These are phyloP conservation scores for Bipolaris oryzae DNA, from an alignment of 2,329 filamentous ascomycete species.

Conservation along the genomic window DNA sequence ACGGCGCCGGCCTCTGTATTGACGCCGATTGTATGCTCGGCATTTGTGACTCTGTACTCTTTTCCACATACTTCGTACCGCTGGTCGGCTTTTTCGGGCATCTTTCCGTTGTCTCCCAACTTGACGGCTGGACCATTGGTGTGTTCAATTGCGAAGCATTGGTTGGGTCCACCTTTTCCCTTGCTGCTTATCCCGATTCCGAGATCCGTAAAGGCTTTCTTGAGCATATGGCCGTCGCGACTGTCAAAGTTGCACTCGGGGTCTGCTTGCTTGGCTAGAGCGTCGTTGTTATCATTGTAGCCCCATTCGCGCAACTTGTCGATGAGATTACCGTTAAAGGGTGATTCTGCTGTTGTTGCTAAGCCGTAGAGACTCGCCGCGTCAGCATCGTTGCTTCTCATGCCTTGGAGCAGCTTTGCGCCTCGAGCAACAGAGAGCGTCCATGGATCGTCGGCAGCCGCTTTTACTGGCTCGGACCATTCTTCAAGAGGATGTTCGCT, in stretches of 20 bases:
- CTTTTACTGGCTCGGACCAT: neutral
- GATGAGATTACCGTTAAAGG: slow-evolving; percentile 14
- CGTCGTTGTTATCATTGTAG: slow-evolving; percentile 17
- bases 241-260: slow-evolving; percentile 15
- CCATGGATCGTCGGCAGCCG: slow-evolving; percentile 4
- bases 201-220: slow-evolving; percentile 9
- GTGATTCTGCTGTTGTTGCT: slow-evolving; percentile 10
- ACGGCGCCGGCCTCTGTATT: slow-evolving; percentile 17
- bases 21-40: slow-evolving; percentile 18
- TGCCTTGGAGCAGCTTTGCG: slow-evolving; percentile 17
- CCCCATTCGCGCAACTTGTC: slow-evolving; percentile 15
- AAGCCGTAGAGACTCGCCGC: slow-evolving; percentile 14
- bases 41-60: slow-evolving; percentile 17
- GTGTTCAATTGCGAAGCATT: slow-evolving; percentile 25
- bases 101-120: slow-evolving; percentile 1
- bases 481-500: neutral
- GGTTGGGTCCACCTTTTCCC: slow-evolving; percentile 17
- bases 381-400: slow-evolving; percentile 16
- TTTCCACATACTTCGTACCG: slow-evolving; percentile 22
- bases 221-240: slow-evolving; percentile 10
- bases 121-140: slow-evolving; percentile 12
- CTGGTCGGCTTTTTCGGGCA: slow-evolving; percentile 12
- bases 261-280: slow-evolving; percentile 8
- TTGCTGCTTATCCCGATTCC: slow-evolving; percentile 15
- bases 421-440: slow-evolving; percentile 13